Evolutionary conservation across 345 rosid genomes (phyloP).

Genomic region (Sisymbrium altissimum): DNA sequence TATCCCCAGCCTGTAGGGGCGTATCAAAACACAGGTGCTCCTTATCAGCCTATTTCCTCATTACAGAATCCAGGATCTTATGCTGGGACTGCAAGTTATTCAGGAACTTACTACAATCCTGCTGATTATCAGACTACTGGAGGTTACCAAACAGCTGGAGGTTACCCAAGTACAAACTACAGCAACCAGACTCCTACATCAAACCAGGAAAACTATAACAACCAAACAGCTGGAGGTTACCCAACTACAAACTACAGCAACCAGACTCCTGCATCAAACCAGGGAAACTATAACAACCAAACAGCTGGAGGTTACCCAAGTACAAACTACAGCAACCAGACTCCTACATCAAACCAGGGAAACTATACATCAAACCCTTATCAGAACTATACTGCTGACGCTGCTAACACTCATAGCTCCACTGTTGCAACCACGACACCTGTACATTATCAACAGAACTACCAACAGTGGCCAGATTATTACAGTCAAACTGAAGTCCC

Average conservation of each 20-base stretch:
- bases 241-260: no score
- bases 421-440: constrained; percentile 50
- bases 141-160: constrained; percentile 82
- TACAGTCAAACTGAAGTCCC: constrained; percentile 87
- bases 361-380: constrained; percentile 65
- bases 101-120: constrained; percentile 97
- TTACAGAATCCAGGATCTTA: constrained; percentile 99
- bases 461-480: constrained; percentile 85
- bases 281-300: constrained; percentile 68
- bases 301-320: constrained; percentile 77
- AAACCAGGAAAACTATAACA: constrained; percentile 66
- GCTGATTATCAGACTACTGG: constrained; percentile 99
- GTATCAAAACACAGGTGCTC: constrained; percentile 98
- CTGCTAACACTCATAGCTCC: constrained; percentile 53
- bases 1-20: constrained; percentile 83
- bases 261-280: no score
- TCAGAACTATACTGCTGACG: constrained; percentile 55
- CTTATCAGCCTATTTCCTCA: constrained; percentile 99
- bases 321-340: constrained; percentile 65
- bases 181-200: constrained; percentile 56
- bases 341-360: constrained; percentile 59
- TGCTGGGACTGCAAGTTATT: constrained; percentile 94
- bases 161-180: constrained; percentile 72
- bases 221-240: no score
- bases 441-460: constrained; percentile 68